Percentiles rank a stretch among this genome's conserved stretches.
Evolutionary conservation across 73 alveolate species (phyloP).

Genomic region (Symbiodinium natans): DNA sequence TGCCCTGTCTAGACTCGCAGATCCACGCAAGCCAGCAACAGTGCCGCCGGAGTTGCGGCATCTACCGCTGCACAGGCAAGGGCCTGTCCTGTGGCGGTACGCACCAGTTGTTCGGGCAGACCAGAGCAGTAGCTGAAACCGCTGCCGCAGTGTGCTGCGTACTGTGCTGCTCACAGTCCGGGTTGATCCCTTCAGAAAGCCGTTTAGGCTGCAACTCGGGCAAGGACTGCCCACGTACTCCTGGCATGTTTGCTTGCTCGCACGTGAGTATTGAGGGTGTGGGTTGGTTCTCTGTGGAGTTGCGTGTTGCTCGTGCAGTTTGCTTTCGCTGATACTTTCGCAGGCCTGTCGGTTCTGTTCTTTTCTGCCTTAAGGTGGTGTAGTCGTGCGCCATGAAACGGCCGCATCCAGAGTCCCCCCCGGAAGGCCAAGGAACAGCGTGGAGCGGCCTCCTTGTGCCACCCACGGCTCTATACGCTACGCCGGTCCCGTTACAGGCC

Average conservation of each 20-base stretch:
- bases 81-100: background rate
- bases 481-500: background rate
- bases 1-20: constrained; percentile 11
- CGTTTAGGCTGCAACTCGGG: background rate
- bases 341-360: background rate
- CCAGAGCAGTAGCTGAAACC: background rate
- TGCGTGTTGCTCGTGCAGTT: background rate
- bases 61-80: background rate
- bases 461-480: background rate
- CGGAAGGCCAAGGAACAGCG: background rate
- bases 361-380: background rate
- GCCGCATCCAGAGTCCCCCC: background rate
- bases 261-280: background rate
- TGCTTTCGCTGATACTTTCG: background rate
- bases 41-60: background rate
- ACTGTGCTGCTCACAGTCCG: background rate
- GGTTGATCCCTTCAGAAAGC: background rate
- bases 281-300: background rate
- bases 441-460: background rate
- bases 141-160: background rate
- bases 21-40: constrained; percentile 4
- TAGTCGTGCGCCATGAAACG: background rate
- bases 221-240: background rate
- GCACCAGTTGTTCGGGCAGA: background rate
- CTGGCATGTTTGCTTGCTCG: background rate